These are phyloP conservation scores for Lignosus rhinocerotis DNA, from an alignment of 1,284 basidiomycete genomes.

Conservation along the genomic window DNA sequence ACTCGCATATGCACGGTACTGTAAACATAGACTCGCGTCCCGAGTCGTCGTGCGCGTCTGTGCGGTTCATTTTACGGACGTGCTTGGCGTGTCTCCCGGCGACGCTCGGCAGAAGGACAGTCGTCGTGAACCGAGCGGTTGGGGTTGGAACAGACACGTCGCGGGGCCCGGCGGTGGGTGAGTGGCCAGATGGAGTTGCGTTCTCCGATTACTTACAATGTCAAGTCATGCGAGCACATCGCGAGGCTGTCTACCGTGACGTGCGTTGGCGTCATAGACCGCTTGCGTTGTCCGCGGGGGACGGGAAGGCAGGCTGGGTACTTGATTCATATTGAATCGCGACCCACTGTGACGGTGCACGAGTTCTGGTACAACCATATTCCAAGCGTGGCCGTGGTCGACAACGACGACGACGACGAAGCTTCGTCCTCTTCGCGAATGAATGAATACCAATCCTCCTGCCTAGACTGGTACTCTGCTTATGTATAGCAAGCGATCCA, in stretches of 20 bases:
- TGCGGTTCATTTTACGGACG: constrained; percentile 13
- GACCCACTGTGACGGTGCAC: not conserved
- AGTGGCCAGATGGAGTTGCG: not conserved
- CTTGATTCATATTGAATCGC: not conserved
- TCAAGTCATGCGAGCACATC: constrained; percentile 1
- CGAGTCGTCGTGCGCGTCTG: not conserved
- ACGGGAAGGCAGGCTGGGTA: not conserved
- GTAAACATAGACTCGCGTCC: too few relatives aligned
- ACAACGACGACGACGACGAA: not conserved
- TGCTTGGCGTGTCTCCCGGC: constrained; percentile 6
- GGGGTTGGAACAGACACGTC: too few relatives aligned
- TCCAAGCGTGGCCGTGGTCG: not conserved
- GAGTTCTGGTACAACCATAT: too few relatives aligned
- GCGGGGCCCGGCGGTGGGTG: not conserved
- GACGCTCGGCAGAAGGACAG: constrained; percentile 13
- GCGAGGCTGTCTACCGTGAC: too few relatives aligned
- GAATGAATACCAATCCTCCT: not conserved
- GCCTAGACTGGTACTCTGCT: not conserved
- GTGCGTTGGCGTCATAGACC: constrained; percentile 7
- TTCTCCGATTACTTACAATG: not conserved
- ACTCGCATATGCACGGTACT: too few relatives aligned
- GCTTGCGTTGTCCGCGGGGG: constrained; percentile 1
- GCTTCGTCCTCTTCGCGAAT: constrained; percentile 6
- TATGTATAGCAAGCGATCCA: not conserved
- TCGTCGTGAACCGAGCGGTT: too few relatives aligned